Percentiles rank a stretch among this genome's conserved stretches.
Evolutionary conservation across 768 basidiomycete species (phyloP).

Genomic region (Pulveroboletus sp.): DNA sequence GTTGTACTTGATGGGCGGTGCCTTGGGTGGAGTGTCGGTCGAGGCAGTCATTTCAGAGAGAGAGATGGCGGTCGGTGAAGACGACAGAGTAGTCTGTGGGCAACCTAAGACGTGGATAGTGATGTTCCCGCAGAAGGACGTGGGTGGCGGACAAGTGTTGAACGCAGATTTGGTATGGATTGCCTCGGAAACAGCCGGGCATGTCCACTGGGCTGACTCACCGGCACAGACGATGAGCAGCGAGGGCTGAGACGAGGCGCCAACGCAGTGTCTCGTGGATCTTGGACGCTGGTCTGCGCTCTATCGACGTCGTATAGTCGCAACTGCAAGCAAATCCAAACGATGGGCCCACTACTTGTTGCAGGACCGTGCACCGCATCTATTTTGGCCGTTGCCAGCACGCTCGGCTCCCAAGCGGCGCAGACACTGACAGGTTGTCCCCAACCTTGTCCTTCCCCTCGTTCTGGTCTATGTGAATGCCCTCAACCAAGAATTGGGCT

Average conservation of each 20-base stretch:
- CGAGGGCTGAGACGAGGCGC: too few relatives aligned
- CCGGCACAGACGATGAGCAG: too few relatives aligned
- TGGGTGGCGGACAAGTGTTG: background rate
- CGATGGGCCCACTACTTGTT: background rate
- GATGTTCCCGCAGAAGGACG: constrained; percentile 5
- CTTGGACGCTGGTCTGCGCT: constrained; percentile 11
- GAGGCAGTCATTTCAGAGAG: constrained; percentile 22
- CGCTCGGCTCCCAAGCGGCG: background rate
- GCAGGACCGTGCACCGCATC: background rate
- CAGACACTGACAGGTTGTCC: background rate
- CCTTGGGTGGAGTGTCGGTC: constrained; percentile 57
- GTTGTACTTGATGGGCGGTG: constrained; percentile 66
- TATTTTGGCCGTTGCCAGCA: constrained; percentile 8
- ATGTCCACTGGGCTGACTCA: background rate
- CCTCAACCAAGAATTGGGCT: background rate
- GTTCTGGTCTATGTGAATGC: constrained; percentile 7
- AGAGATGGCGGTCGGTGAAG: too few relatives aligned
- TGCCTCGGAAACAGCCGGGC: background rate
- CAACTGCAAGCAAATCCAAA: too few relatives aligned
- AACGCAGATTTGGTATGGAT: background rate
- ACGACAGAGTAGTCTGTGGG: constrained; percentile 11
- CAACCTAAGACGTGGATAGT: constrained; percentile 4
- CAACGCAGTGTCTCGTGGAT: background rate
- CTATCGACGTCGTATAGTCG: background rate
- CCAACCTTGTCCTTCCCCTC: background rate